Percentiles rank a stretch among this genome's conserved stretches.
phyloP scores from a whole-genome alignment of 768 basidiomycete genomes.

The Hericium coralloides region DNA sequence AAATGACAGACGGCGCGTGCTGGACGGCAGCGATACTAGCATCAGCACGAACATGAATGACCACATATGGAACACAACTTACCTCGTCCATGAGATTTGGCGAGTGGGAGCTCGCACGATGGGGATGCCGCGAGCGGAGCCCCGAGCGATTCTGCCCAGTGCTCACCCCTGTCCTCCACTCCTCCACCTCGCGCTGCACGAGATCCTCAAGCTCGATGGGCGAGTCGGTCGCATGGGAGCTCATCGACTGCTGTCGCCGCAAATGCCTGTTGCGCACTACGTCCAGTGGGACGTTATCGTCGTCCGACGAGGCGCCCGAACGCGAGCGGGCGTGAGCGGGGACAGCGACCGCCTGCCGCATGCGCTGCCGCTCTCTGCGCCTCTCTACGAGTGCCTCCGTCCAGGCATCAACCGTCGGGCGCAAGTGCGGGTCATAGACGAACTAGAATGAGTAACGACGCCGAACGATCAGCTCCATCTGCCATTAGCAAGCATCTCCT shows the following conservation, averaged over 20 bases:
- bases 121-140: conserved; percentile 1
- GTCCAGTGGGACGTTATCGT: background rate
- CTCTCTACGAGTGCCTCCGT: background rate
- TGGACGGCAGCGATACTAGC: too few species aligned
- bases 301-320: background rate
- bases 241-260: background rate
- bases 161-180: conserved; percentile 2
- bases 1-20: background rate
- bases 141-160: conserved; percentile 4
- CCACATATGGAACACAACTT: background rate
- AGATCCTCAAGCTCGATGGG: conserved; percentile 9
- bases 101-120: background rate
- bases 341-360: conserved; percentile 4
- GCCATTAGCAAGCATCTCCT: background rate
- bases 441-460: conserved; percentile 1
- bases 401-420: conserved; percentile 9
- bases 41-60: background rate
- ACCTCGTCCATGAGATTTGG: conserved; percentile 1
- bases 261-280: background rate
- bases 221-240: background rate
- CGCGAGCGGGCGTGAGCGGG: background rate
- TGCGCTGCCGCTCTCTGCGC: background rate
- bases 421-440: conserved; percentile 12
- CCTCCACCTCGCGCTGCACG: conserved; percentile 7
- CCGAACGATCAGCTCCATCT: background rate